phyloP scores from a whole-genome alignment of 228 moss, liverwort and hornwort genomes.

The Sphagnum magellanicum region DNA sequence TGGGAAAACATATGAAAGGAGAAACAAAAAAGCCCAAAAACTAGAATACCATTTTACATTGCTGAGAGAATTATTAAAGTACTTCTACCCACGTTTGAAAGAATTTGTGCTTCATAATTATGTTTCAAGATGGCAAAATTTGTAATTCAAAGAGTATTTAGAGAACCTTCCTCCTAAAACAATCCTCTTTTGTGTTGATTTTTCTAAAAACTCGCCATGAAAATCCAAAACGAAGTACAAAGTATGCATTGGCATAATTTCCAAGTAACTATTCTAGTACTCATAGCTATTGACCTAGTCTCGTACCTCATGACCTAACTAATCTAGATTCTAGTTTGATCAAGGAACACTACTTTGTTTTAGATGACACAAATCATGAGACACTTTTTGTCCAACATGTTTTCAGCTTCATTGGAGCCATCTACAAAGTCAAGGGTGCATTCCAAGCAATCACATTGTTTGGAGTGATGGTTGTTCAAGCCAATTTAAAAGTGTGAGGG shows the following conservation, averaged over 20 bases:
- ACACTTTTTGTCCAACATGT: neutral
- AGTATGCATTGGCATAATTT: neutral
- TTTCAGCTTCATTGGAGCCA: neutral
- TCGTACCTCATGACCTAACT: neutral
- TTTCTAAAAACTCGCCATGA: neutral
- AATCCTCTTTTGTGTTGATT: neutral
- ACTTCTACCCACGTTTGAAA: neutral
- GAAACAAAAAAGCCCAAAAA: neutral
- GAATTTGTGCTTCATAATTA: neutral
- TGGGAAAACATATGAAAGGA: neutral
- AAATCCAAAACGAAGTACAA: neutral
- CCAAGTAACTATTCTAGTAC: neutral
- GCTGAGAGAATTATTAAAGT: neutral
- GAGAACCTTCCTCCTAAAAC: neutral
- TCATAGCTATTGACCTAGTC: neutral
- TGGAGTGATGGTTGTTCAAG: neutral
- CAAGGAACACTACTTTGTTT: neutral
- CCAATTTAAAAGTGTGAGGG: neutral
- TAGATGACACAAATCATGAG: neutral
- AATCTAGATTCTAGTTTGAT: neutral
- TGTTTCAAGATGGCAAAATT: neutral
- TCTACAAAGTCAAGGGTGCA: neutral
- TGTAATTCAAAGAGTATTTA: neutral
- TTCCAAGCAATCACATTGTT: neutral
- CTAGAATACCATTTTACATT: neutral